Conservation (phyloP, 2,329 filamentous ascomycete genomes). For the Ascochyta pisi region DNA sequence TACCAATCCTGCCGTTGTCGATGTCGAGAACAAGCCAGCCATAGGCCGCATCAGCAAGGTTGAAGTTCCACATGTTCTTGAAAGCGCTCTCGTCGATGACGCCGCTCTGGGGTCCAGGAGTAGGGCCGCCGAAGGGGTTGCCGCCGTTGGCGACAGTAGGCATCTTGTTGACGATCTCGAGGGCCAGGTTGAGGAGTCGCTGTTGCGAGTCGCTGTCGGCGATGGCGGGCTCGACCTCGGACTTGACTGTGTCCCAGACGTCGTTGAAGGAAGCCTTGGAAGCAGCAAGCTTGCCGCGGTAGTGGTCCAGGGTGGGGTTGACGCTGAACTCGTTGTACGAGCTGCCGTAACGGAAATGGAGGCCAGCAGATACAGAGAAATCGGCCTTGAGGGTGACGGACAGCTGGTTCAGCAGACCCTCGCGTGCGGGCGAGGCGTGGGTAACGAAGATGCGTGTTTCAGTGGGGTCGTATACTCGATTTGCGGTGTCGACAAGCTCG, state of each 20-base stretch:
- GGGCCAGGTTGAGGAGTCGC: conserved; percentile 85
- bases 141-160: conserved; percentile 91
- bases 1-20: conserved; percentile 93
- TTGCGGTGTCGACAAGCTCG: conserved; percentile 95
- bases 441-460: conserved; percentile 97
- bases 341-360: conserved; percentile 98
- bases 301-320: conserved; percentile 96
- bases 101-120: conserved; percentile 75
- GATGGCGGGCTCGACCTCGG: conserved; percentile 93
- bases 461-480: conserved; percentile 96
- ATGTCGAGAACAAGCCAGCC: conserved; percentile 95
- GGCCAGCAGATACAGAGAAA: conserved; percentile 95
- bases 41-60: conserved; percentile 95
- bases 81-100: conserved; percentile 98
- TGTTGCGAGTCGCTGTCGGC: conserved; percentile 93
- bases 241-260: conserved; percentile 98
- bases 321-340: conserved; percentile 99
- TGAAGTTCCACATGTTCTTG: conserved; percentile 99
- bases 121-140: conserved; percentile 92
- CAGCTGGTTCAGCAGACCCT: conserved; percentile 96
- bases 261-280: conserved; percentile 99
- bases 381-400: conserved; percentile 97
- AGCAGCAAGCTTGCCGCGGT: conserved; percentile 95
- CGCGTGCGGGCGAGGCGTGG: conserved; percentile 93
- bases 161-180: conserved; percentile 98